Conservation (phyloP, 2,329 filamentous ascomycete species). For the Neofusicoccum ribis region DNA sequence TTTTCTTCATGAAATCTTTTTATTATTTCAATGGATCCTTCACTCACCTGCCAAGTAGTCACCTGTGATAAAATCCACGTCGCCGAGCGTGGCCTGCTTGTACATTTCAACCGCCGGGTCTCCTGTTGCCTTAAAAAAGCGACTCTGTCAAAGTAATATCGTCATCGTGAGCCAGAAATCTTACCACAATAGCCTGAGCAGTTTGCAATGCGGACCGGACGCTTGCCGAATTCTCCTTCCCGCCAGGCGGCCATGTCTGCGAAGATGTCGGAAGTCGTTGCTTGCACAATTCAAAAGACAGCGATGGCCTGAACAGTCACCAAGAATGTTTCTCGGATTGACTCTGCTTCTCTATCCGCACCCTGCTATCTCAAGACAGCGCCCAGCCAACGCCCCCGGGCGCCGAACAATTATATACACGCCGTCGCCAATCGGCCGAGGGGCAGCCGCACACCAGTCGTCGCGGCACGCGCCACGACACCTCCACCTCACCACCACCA, state of each 20-base stretch:
- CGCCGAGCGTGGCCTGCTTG: constrained; percentile 35
- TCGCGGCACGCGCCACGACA: not conserved
- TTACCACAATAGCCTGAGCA: constrained; percentile 36
- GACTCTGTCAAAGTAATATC: no score
- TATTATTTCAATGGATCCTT: no score
- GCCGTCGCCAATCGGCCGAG: no score
- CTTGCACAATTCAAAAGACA: no score
- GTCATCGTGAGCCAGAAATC: not conserved
- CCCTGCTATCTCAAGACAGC: no score
- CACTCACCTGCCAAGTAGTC: constrained; percentile 41
- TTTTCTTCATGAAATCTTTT: not conserved
- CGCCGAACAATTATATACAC: no score
- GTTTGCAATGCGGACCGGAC: constrained; percentile 41
- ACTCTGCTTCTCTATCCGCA: no score
- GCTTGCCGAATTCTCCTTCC: constrained; percentile 27
- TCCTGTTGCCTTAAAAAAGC: constrained; percentile 21
- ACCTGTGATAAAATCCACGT: constrained; percentile 44
- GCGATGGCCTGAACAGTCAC: no score
- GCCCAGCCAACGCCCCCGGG: no score
- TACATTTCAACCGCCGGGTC: constrained; percentile 42
- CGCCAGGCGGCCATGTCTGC: not conserved
- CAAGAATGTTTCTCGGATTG: no score
- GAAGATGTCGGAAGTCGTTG: not conserved
- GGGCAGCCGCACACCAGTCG: no score
- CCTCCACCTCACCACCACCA: not conserved